Base-by-base conservation (phyloP, 2,329 filamentous ascomycete genomes). In the Ophiostoma tasmaniense region DNA sequence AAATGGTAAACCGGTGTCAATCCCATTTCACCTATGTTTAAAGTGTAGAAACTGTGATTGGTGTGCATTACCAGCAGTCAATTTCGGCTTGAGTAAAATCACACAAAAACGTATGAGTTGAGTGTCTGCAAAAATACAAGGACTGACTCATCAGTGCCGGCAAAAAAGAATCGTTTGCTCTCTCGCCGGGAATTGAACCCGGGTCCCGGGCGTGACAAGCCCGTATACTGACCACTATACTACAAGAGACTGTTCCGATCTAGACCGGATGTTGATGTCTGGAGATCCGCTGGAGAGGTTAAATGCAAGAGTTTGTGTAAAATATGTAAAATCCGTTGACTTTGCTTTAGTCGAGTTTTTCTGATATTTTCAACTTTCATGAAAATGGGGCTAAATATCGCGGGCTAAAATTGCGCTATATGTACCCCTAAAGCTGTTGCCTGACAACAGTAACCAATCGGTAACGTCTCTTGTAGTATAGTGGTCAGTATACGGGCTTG, bases 171-270 rank as follows among this genome's bases (percentile, higher is more conserved):
- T 45, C 17, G 17, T 55, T 1, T 25, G 50, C 62, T 64, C 62
- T 64, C 62, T 64, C 62, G 62, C 62, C 62, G 62, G 62, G 62
- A 64, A 64, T 64, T 64, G 62, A 64, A 64, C 62, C 62, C 62
- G 62, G 62, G 62, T 64, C 62, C 62, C 62, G 62, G 62, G 62
- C 62, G 62, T 64, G 62, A 64, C 62, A 64, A 64, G 62, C 62
- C 62, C 62, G 62, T 64, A 64, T 64, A 64, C 62, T 64, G 62
- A 64, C 62, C 62, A 64, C 62, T 64, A 64, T 64, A 64, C 62
- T 64, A 64, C 62, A 64, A 64, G 62, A 64, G 62, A 64, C 22
- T 39, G 30, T 64, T 62, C 50, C 50, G 50, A 55, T 55, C 50
- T 55, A 25, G 50, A 33, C 55, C 28, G 59, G 30, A 22, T 39